A percentile compares a stretch with the other conserved stretches of the same genome.
phyloP scores from a whole-genome alignment of 2,329 filamentous ascomycete genomes.

The Trichoderma sp. region DNA sequence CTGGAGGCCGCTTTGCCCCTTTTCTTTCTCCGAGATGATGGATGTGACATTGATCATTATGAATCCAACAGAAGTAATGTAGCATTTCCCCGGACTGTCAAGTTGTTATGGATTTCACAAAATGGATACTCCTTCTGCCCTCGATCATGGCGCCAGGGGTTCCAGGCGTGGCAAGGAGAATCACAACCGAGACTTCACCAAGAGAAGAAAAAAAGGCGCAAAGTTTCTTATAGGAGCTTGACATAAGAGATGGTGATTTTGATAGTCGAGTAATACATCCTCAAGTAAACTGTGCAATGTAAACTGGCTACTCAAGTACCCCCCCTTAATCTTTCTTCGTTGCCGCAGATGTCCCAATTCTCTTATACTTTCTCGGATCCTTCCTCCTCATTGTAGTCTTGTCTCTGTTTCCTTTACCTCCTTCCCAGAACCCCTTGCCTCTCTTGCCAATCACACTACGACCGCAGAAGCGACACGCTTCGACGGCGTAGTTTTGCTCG shows the following conservation, averaged over 20 bases:
- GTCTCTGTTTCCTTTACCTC: conserved; percentile 80
- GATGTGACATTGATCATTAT: not conserved
- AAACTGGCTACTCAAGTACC: not conserved
- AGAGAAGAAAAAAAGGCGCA: not conserved
- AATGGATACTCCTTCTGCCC: not conserved
- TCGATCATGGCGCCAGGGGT: not conserved
- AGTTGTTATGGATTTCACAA: not conserved
- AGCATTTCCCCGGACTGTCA: not conserved
- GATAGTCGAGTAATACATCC: not conserved
- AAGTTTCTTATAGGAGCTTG: not conserved
- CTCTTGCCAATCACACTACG: conserved; percentile 68
- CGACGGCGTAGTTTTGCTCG: conserved; percentile 78
- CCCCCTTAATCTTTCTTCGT: conserved; percentile 25
- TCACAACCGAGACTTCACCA: not conserved
- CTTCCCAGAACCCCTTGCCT: conserved; percentile 80
- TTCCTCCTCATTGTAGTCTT: conserved; percentile 72
- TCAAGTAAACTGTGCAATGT: not conserved
- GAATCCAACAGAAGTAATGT: not conserved
- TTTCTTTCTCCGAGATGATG: not conserved
- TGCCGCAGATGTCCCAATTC: conserved; percentile 50
- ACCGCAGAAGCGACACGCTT: conserved; percentile 76
- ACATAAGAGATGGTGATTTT: not conserved
- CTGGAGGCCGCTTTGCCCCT: not conserved
- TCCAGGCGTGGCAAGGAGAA: not conserved
- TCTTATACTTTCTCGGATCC: conserved; percentile 73